Evolutionary conservation across 352 stramenopile species (phyloP), one percentile per base, ranked within the genome.

Genomic region (Salisapilia sapeloensis): DNA sequence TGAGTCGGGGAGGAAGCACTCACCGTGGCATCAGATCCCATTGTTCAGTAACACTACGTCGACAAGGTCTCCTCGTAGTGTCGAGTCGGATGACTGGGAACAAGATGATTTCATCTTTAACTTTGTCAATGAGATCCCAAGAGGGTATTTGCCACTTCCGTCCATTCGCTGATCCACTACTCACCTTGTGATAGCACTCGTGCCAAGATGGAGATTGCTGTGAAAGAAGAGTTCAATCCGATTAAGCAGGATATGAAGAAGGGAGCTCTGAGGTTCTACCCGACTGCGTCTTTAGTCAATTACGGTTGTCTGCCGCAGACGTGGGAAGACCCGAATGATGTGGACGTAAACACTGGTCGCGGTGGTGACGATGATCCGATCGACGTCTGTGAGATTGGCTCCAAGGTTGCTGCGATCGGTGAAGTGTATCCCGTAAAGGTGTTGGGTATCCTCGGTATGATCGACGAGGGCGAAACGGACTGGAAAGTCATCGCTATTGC

Each of bases 251-350:
- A 99, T 70, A 76, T 96, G 29, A 98, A 97, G 60, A 97, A 98
- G 45, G 94, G 93, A 45, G 84, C 86, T 29, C 87, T 96, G 28
- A 74, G 94, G 18, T 69, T 85, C 30, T 91, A 91, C 44, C 71
- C 86, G 50, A 81, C 66, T 34, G 71, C 75, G 19, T 87, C 75
- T 18, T 51, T 91, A 13, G 66, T 87, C 50, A 99, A 99, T 62
- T 99, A 99, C 48, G 96, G 95, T 36, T 97, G 80, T 44, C 51
- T 99, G 38, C 96, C 96, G 28, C 96, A 99, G 60, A 99, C 96
- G 2, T 99, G 95, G 95, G 96, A 99, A 56, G 92, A 99, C 54
- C 95, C 94, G 4, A 87, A 87, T 33, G 74, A 95, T 32, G 69
- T 98, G 35, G 87, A 99, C 52, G 74, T 77, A 3, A 63, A 80